Evolutionary conservation across 2,329 filamentous ascomycete genomes (phyloP).

Genomic region (Aspergillus caelatus): DNA sequence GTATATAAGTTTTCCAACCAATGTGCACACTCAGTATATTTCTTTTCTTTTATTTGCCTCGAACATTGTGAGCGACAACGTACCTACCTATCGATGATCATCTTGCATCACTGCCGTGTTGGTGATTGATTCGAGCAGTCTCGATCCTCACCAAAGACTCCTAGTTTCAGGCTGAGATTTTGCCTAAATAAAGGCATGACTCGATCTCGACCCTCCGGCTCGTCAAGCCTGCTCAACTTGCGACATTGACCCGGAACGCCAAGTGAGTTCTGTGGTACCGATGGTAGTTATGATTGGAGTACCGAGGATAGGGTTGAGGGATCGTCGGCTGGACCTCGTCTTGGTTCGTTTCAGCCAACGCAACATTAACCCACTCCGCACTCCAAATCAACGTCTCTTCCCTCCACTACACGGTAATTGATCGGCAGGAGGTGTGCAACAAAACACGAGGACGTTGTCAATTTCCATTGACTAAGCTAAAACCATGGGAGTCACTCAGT

Average conservation of each 20-base stretch:
- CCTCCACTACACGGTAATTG: neutral
- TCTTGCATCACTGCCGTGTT: neutral
- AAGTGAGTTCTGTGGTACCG: neutral
- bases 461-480: neutral
- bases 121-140: neutral
- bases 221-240: neutral
- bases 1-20: neutral
- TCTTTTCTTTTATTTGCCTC: neutral
- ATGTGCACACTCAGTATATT: conserved; percentile 1
- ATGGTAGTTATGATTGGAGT: neutral
- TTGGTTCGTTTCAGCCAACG: neutral
- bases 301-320: neutral
- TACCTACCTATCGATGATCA: neutral
- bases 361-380: neutral
- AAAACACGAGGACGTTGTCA: neutral
- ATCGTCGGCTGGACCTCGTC: neutral
- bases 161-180: neutral
- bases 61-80: too few relatives aligned
- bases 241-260: neutral
- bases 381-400: neutral
- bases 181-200: neutral
- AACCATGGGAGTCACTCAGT: neutral
- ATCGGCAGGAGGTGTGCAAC: neutral
- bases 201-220: neutral
- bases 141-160: neutral